phyloP scores from a whole-genome alignment of 805 yeast species.

The Saccharomycopsis selenospora region DNA sequence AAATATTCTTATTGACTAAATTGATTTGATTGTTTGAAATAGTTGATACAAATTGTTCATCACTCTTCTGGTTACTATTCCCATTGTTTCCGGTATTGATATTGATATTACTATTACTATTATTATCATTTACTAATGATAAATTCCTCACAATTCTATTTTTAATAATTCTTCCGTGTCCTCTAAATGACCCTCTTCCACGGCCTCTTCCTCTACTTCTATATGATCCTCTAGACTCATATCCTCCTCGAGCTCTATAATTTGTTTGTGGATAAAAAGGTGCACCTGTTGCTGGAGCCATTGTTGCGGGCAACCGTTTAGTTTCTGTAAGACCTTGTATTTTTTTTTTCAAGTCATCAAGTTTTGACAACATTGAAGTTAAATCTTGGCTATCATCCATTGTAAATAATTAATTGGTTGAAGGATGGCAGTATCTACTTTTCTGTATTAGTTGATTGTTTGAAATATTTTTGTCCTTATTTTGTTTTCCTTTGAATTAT shows the following conservation, averaged over 20 bases:
- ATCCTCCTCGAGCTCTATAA: not conserved
- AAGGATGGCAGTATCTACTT: no score
- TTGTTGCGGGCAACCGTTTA: no score
- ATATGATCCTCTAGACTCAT: not conserved
- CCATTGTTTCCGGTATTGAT: constrained; percentile 19
- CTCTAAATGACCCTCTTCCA: constrained; percentile 7
- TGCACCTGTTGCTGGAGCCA: no score
- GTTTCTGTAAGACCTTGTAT: no score
- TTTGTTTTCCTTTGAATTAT: no score
- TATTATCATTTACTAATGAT: constrained; percentile 28
- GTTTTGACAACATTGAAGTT: not conserved
- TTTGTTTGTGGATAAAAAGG: no score
- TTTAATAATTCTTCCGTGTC: not conserved
- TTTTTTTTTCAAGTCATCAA: not conserved
- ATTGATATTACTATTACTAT: not conserved
- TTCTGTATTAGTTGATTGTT: no score
- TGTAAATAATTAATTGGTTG: no score
- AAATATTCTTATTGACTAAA: constrained; percentile 33
- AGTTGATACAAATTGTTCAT: constrained; percentile 29
- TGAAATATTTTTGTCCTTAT: no score
- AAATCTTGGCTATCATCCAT: not conserved
- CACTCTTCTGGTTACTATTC: no score
- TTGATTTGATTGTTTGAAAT: constrained; percentile 33
- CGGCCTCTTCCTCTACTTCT: constrained; percentile 24
- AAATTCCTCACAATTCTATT: constrained; percentile 25